Conservation (phyloP, 2,329 filamentous ascomycete species). For the Thermochaetoides dissita region DNA sequence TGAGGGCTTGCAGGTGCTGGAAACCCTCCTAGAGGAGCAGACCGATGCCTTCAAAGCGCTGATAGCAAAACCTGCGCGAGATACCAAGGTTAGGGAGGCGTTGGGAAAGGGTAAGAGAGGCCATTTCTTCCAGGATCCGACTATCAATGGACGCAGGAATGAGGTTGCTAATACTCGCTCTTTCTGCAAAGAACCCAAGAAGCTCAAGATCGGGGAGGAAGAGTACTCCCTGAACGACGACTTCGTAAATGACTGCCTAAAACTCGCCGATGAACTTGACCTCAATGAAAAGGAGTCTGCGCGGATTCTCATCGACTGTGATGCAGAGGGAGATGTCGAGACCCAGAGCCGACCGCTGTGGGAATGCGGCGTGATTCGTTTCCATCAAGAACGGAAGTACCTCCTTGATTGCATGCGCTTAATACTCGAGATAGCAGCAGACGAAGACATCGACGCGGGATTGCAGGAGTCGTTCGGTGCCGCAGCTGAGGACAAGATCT, state of each 20-base stretch:
- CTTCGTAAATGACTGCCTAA: conserved; percentile 69
- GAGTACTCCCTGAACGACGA: conserved; percentile 73
- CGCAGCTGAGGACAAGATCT: conserved; percentile 42
- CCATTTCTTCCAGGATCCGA: neutral
- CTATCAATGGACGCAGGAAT: neutral
- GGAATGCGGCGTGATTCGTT: conserved; percentile 70
- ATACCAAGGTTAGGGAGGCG: conserved; percentile 57
- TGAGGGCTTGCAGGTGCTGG: conserved; percentile 49
- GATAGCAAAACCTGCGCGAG: conserved; percentile 62
- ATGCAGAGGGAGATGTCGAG: conserved; percentile 54
- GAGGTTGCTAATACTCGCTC: neutral
- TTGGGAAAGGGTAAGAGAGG: conserved; percentile 48
- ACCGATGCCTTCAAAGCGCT: conserved; percentile 55
- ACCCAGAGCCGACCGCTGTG: conserved; percentile 58
- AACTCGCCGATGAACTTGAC: conserved; percentile 76
- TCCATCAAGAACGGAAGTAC: conserved; percentile 73
- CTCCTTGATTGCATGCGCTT: conserved; percentile 73
- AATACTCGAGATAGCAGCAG: conserved; percentile 55
- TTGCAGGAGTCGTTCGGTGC: conserved; percentile 36
- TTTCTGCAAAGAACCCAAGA: conserved; percentile 19
- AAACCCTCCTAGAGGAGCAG: conserved; percentile 54
- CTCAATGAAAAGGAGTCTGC: conserved; percentile 82
- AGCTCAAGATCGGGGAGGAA: conserved; percentile 55
- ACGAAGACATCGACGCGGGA: conserved; percentile 37
- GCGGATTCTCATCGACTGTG: conserved; percentile 57